Percentiles rank a stretch among this genome's conserved stretches.
phyloP scores from a whole-genome alignment of 2,329 filamentous ascomycete species.

The Hypoxylon sp. region DNA sequence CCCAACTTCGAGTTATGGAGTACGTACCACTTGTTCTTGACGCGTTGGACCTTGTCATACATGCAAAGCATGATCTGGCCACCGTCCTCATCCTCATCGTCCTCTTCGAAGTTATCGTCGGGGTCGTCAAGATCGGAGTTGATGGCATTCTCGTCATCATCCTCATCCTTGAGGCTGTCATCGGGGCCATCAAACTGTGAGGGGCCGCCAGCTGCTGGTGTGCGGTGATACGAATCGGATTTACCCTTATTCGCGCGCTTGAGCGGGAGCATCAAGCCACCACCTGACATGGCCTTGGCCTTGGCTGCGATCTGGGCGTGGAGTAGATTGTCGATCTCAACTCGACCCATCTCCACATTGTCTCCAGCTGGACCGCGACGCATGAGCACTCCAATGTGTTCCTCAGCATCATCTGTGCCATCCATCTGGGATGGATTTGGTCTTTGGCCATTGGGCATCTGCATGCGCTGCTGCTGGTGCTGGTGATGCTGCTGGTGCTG shows the following conservation, averaged over 20 bases:
- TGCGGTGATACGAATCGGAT: conserved; percentile 41
- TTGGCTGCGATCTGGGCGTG: conserved; percentile 72
- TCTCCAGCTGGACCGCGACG: conserved; percentile 63
- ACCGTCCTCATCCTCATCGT: conserved; percentile 86
- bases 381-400: conserved; percentile 68
- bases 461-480: conserved; percentile 49
- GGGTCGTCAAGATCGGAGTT: conserved; percentile 98
- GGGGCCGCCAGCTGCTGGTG: conserved; percentile 44
- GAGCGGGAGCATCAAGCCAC: conserved; percentile 78
- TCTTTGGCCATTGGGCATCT: conserved; percentile 53
- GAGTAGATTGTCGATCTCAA: conserved; percentile 74
- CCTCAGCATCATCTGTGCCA: conserved; percentile 69
- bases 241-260: conserved; percentile 59
- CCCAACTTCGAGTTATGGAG: background rate
- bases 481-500: conserved; percentile 32
- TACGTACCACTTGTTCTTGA: conserved; percentile 96
- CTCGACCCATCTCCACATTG: conserved; percentile 62
- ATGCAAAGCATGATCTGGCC: conserved; percentile 97
- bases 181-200: conserved; percentile 70
- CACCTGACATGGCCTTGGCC: conserved; percentile 76
- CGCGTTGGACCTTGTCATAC: conserved; percentile 98
- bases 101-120: conserved; percentile 83
- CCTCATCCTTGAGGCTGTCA: conserved; percentile 61
- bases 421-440: conserved; percentile 72
- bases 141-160: conserved; percentile 90